These are phyloP conservation scores for Polyporus tsugae DNA, from an alignment of 1,284 basidiomycete species.

Conservation along the genomic window DNA sequence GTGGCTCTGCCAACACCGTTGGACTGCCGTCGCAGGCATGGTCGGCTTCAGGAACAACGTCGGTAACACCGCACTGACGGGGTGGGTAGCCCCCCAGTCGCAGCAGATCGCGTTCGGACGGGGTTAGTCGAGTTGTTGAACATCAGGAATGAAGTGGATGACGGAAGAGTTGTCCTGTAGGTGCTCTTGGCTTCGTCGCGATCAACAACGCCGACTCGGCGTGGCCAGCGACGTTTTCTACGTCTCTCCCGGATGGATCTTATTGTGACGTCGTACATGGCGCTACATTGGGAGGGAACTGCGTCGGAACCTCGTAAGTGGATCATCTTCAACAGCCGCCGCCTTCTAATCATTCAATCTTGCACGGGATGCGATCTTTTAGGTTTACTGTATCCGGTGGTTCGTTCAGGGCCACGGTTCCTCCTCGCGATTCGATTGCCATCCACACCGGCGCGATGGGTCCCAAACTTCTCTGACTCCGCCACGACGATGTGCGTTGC, in stretches of 20 bases:
- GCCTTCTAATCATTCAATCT: neutral
- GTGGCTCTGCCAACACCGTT: constrained; percentile 72
- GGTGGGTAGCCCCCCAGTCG: constrained; percentile 64
- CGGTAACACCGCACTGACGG: constrained; percentile 53
- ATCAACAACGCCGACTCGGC: constrained; percentile 67
- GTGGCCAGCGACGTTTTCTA: constrained; percentile 64
- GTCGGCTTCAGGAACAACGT: constrained; percentile 69
- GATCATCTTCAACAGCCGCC: neutral
- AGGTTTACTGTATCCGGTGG: constrained; percentile 64
- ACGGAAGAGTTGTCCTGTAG: constrained; percentile 38
- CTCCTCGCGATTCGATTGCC: constrained; percentile 63
- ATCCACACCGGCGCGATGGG: constrained; percentile 58
- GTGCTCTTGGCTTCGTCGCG: constrained; percentile 63
- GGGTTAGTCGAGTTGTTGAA: constrained; percentile 46
- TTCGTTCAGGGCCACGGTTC: constrained; percentile 58
- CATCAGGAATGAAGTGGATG: neutral
- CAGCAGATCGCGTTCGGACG: constrained; percentile 71
- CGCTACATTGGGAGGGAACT: constrained; percentile 46
- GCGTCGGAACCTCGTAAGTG: constrained; percentile 60
- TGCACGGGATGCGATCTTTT: constrained; percentile 2
- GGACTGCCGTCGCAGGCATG: constrained; percentile 65
- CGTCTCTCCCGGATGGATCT: constrained; percentile 60
- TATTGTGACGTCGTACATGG: constrained; percentile 75
- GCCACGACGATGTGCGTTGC: constrained; percentile 64
- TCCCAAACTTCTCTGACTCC: constrained; percentile 54